phyloP scores from a whole-genome alignment of 345 rosid genomes.

The Gossypium stocksii region DNA sequence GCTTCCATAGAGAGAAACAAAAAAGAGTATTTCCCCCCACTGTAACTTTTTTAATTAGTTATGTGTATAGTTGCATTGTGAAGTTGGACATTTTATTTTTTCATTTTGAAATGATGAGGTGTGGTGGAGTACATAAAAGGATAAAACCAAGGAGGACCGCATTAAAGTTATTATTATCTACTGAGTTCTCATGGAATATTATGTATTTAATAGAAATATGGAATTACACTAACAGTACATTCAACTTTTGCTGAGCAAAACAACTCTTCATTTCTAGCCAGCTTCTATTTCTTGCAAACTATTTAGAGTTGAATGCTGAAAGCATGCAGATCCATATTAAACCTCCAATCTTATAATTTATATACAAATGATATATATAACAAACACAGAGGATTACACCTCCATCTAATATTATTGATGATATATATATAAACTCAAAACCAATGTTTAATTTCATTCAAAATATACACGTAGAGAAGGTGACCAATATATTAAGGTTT shows the following conservation, averaged over 20 bases:
- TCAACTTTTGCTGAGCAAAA: too few species aligned
- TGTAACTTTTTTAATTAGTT: not conserved
- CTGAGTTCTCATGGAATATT: not conserved
- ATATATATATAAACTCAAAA: too few species aligned
- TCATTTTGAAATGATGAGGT: not conserved
- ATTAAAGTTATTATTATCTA: too few species aligned
- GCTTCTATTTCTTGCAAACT: not conserved
- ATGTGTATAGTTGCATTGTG: too few species aligned
- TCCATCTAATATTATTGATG: too few species aligned
- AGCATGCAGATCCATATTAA: not conserved
- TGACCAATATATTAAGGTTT: not conserved
- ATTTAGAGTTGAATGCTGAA: not conserved
- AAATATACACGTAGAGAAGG: not conserved
- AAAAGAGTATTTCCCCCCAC: too few species aligned
- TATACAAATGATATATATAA: too few species aligned
- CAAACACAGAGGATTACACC: too few species aligned
- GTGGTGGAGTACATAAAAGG: not conserved
- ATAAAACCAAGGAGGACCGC: not conserved
- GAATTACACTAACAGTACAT: too few species aligned
- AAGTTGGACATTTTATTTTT: too few species aligned
- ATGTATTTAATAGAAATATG: too few species aligned
- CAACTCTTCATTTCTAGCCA: not conserved
- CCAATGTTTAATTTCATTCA: not conserved
- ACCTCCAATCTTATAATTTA: too few species aligned
- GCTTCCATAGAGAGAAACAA: not conserved